A percentile compares a stretch with the other conserved stretches of the same genome.
phyloP scores from a whole-genome alignment of 352 stramenopile species.

The Globisporangium viniferum region DNA sequence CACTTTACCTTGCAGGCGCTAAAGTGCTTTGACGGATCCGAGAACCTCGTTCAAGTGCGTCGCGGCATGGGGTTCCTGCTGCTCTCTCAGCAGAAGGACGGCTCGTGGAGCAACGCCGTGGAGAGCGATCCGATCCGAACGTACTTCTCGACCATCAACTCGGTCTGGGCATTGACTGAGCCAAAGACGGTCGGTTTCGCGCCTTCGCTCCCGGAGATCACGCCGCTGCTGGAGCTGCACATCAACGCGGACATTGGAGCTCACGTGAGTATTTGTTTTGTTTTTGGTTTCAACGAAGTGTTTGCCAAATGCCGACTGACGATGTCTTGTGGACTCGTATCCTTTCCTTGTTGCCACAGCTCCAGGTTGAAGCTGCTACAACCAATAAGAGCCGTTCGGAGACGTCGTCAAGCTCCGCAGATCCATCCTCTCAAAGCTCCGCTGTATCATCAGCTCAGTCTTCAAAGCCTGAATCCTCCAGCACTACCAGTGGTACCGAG shows the following conservation, averaged over 20 bases:
- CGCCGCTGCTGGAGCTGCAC: conserved; percentile 50
- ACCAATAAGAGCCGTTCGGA: neutral
- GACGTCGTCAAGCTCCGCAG: neutral
- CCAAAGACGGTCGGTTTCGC: conserved; percentile 47
- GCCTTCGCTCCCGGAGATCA: conserved; percentile 52
- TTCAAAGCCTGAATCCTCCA: neutral
- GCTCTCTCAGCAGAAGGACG: conserved; percentile 51
- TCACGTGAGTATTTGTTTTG: neutral
- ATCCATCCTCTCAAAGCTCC: neutral
- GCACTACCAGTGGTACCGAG: conserved; percentile 7
- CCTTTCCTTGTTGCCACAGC: neutral
- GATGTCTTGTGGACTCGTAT: neutral
- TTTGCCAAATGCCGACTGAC: neutral
- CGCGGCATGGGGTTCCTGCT: conserved; percentile 71
- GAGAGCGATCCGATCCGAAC: conserved; percentile 21
- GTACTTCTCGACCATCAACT: conserved; percentile 57
- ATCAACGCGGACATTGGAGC: conserved; percentile 51
- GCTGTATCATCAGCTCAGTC: neutral
- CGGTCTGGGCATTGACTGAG: conserved; percentile 49
- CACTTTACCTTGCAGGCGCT: conserved; percentile 42
- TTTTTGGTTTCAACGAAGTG: neutral
- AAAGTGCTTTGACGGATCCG: conserved; percentile 64
- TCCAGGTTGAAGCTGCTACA: neutral
- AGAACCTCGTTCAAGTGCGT: conserved; percentile 65
- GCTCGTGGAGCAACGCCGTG: conserved; percentile 39